Conservation (phyloP, 2,329 filamentous ascomycete genomes). For the Venturia asperata region DNA sequence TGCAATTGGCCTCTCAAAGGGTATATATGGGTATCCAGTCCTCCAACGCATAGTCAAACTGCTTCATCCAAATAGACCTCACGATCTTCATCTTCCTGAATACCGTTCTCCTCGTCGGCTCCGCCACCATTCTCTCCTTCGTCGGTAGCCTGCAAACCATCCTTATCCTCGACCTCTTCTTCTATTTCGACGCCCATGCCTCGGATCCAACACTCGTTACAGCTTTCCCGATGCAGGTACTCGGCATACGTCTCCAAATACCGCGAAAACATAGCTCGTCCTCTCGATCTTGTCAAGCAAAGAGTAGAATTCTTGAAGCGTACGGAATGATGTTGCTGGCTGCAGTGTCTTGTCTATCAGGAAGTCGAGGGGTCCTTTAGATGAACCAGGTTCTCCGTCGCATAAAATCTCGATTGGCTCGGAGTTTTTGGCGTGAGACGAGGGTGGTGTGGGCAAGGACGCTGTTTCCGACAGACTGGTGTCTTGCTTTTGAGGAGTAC, state of each 20-base stretch:
- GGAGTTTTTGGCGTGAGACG: not conserved
- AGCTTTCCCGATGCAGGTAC: constrained; percentile 25
- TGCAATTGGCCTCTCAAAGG: too few species aligned
- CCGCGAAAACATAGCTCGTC: constrained; percentile 21
- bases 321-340: constrained; percentile 23
- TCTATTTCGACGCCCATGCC: not conserved
- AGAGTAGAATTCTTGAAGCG: constrained; percentile 26
- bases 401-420: not conserved
- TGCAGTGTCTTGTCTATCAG: not conserved
- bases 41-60: too few species aligned
- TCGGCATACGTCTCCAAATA: constrained; percentile 28
- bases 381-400: not conserved
- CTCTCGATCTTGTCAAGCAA: constrained; percentile 27
- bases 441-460: not conserved
- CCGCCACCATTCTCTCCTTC: not conserved
- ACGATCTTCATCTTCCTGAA: not conserved
- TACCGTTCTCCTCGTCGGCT: not conserved
- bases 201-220: constrained; percentile 26
- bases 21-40: too few species aligned
- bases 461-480: not conserved
- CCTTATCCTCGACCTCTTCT: too few species aligned
- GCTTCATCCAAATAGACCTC: not conserved
- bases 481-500: not conserved
- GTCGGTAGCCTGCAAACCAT: not conserved
- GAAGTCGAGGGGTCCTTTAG: constrained; percentile 13